Conservation (phyloP, 345 rosid species). For the Streptanthus diversifolius region DNA sequence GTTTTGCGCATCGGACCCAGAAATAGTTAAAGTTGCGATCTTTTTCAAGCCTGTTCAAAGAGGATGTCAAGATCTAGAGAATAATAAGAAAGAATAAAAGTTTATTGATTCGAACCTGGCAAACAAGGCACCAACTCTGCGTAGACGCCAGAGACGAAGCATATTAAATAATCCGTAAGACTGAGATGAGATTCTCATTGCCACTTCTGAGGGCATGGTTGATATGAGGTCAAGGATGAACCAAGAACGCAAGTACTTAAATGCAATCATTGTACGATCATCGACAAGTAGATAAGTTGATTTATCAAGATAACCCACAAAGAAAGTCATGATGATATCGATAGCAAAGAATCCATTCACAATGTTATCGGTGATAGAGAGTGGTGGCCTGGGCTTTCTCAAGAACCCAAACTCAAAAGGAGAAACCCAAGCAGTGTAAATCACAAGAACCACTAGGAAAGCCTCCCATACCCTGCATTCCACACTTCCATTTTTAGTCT, state of each 20-base stretch:
- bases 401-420: conserved; percentile 93
- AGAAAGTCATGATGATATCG: conserved; percentile 80
- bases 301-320: conserved; percentile 77
- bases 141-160: conserved; percentile 98
- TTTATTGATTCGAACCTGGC: conserved; percentile 53
- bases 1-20: conserved; percentile 93
- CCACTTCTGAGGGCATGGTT: conserved; percentile 74
- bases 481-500: neutral
- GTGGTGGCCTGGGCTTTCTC: conserved; percentile 44
- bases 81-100: neutral
- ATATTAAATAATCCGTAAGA: conserved; percentile 75
- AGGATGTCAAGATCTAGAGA: neutral
- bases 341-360: conserved; percentile 88
- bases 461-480: conserved; percentile 77
- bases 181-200: conserved; percentile 52
- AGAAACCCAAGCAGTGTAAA: conserved; percentile 91
- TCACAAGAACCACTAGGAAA: conserved; percentile 62
- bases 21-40: conserved; percentile 88
- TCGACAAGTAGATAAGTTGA: conserved; percentile 69
- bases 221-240: conserved; percentile 70
- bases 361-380: conserved; percentile 66
- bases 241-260: conserved; percentile 79
- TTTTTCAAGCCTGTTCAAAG: conserved; percentile 72
- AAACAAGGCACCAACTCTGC: conserved; percentile 89
- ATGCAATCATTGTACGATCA: conserved; percentile 61